phyloP scores from a whole-genome alignment of 257 asterid genomes.

The Verbena officinalis region DNA sequence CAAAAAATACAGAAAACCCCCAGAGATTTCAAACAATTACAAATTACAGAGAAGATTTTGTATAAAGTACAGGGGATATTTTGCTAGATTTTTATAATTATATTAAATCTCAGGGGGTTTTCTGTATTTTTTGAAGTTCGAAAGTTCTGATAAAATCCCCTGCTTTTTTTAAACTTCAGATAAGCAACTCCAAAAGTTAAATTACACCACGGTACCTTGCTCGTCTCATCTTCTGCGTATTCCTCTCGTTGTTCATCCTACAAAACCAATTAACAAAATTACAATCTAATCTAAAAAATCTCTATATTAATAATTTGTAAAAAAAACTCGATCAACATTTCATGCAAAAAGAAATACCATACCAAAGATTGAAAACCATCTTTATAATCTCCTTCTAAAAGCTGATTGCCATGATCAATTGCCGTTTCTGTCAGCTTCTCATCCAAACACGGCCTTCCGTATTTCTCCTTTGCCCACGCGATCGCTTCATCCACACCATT shows the following conservation, averaged over 20 bases:
- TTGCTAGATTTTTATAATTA: no score
- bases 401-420: slow-evolving; percentile 11
- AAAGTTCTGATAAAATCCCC: no score
- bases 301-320: no score
- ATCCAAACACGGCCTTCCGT: slow-evolving; percentile 39
- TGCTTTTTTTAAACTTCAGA: no score
- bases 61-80: no score
- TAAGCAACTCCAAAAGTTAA: not conserved
- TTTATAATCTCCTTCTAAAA: slow-evolving; percentile 18
- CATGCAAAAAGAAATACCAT: not conserved
- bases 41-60: no score
- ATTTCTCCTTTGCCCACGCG: slow-evolving; percentile 81
- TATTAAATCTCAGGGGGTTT: no score
- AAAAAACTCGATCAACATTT: no score
- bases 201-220: slow-evolving; percentile 17
- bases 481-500: slow-evolving; percentile 78
- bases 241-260: slow-evolving; percentile 34
- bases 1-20: no score
- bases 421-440: slow-evolving; percentile 35
- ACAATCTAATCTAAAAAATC: no score
- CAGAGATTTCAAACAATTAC: no score
- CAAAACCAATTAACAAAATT: not conserved
- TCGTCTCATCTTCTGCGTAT: slow-evolving; percentile 34
- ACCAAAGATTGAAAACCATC: slow-evolving; percentile 25
- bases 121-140: no score